Evolutionary conservation across 192 early-diverging fungal genomes (phyloP), one percentile per base, ranked within the genome.

Genomic region (Radiomyces spectabilis): DNA sequence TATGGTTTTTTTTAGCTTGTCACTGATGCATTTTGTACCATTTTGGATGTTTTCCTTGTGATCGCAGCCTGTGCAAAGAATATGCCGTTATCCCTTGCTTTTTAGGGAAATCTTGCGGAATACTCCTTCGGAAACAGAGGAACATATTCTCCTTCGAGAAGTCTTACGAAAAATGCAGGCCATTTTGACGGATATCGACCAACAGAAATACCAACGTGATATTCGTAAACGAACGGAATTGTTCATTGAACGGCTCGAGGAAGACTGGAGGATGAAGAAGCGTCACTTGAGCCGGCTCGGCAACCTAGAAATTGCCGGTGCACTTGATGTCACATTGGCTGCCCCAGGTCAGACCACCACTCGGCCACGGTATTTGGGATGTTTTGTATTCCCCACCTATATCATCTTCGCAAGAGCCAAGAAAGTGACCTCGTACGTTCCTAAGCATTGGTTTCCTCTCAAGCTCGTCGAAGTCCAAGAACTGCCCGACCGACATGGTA

Each of bases 51-150:
- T n/a, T n/a, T n/a, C n/a, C n/a, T n/a, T n/a, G n/a, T n/a, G n/a
- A n/a, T n/a, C n/a, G n/a, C 39, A 92, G 59, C 93, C 93, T 12
- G 82, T 97, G 2, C 94, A 97, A 66, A 74, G 94, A 13, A 85
- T 95, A 27, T 93, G 91, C 64, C 89, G 89, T 27, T 97, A 97
- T 69, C 92, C 89, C 6, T 71, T 97, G 5, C 68, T 97, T 12
- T 67, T 83, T 32, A 73, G 74, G n/a, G 85, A 84, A 13, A 68
- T 85, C 39, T 35, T 77, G 16, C 73, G 80, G 35, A 60, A 77
- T 34, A 85, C 83, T 2, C 55, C 62, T 18, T 34, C 52, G 15
- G 49, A 47, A 5, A 62, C 65, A 10, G 30, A 64, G 9, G 77
- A 76, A 37, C 53, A 79, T 37, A 30, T 42, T 30, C 54, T 48